Conservation (phyloP, 495 filamentous ascomycete species). For the Schizothecium vesticola region DNA sequence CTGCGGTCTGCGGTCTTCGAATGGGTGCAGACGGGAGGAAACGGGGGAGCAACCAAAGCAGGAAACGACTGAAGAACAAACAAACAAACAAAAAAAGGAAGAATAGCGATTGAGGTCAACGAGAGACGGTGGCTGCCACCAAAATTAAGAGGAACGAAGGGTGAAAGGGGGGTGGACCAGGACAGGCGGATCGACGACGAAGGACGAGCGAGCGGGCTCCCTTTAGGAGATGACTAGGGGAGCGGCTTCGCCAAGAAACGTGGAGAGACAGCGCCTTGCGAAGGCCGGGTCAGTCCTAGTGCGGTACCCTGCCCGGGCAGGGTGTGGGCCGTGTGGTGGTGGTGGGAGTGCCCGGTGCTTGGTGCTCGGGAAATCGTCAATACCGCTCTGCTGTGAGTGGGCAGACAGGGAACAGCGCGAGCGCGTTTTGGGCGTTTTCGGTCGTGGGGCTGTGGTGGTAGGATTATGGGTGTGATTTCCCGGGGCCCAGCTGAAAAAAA, state of each 20-base stretch:
- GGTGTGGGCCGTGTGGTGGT: background rate
- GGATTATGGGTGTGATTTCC: background rate
- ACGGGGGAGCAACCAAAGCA: background rate
- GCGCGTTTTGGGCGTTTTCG: background rate
- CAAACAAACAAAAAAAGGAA: background rate
- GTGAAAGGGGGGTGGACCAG: constrained; percentile 1
- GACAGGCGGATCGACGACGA: background rate
- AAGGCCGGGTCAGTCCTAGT: background rate
- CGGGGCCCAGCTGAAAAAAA: background rate
- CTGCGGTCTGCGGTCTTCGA: background rate
- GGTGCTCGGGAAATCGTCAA: background rate
- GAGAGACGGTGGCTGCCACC: background rate
- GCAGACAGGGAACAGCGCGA: background rate
- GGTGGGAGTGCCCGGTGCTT: background rate
- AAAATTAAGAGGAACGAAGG: constrained; percentile 3
- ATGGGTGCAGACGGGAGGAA: background rate
- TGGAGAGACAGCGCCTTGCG: constrained; percentile 1
- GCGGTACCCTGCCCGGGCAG: background rate
- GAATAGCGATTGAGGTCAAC: background rate
- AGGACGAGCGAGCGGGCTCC: constrained; percentile 6
- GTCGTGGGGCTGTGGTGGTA: background rate
- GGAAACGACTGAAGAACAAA: background rate
- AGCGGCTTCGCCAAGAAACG: constrained; percentile 2
- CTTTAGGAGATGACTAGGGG: constrained; percentile 8
- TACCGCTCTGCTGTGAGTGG: background rate